These are phyloP conservation scores for Canna indica DNA, from an alignment of 176 grass and related monocot genomes.

Conservation along the genomic window DNA sequence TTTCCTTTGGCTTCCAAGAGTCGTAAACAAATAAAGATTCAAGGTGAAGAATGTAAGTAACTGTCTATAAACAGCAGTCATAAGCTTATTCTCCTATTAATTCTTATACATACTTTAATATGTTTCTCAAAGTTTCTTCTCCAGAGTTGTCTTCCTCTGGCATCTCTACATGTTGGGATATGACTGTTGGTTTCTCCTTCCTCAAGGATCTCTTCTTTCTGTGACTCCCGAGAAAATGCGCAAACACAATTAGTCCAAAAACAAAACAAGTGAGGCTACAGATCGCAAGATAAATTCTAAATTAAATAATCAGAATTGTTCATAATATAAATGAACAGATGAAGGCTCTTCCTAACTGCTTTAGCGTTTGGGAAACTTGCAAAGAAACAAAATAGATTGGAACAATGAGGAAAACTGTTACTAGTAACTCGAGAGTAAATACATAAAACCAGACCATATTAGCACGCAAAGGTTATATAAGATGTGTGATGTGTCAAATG, in stretches of 20 bases:
- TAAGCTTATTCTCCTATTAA: neutral
- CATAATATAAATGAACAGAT: neutral
- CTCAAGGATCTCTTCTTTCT: constrained; percentile 22
- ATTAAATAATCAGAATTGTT: constrained; percentile 3
- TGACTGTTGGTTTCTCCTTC: neutral
- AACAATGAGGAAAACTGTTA: too few species aligned
- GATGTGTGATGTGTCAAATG: too few species aligned
- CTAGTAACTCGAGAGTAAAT: too few species aligned
- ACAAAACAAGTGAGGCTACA: neutral
- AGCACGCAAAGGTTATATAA: too few species aligned
- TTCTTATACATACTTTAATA: neutral
- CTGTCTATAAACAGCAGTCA: too few species aligned
- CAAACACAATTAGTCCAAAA: neutral
- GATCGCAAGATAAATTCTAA: constrained; percentile 1
- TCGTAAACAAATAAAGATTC: neutral
- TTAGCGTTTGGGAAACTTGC: too few species aligned
- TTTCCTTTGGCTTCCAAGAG: neutral
- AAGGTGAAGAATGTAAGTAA: neutral
- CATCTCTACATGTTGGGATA: neutral
- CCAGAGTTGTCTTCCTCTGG: neutral
- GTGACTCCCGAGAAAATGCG: constrained; percentile 18
- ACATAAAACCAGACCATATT: too few species aligned
- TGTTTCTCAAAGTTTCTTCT: neutral
- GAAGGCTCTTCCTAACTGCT: too few species aligned
- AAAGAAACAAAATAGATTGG: too few species aligned